Percentiles rank a stretch among this genome's conserved stretches.
phyloP scores from a whole-genome alignment of 2,329 filamentous ascomycete genomes.

The Fusarium torulosum region DNA sequence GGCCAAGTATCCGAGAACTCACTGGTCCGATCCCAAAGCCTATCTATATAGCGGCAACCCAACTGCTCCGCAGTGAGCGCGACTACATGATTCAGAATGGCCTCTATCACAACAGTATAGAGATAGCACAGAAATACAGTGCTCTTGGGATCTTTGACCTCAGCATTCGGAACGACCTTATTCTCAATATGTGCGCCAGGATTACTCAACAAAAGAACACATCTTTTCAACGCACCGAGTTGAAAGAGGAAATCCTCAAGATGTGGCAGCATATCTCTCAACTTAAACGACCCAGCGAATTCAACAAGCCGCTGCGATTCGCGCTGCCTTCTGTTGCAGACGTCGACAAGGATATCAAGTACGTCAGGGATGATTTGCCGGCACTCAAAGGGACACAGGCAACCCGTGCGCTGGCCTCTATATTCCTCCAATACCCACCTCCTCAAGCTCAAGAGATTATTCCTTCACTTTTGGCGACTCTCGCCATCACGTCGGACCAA shows the following conservation, averaged over 20 bases:
- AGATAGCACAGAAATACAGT: conserved; percentile 46
- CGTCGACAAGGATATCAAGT: conserved; percentile 40
- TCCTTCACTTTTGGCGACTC: conserved; percentile 51
- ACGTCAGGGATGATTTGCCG: not conserved
- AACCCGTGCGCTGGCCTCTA: conserved; percentile 45
- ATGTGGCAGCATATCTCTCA: conserved; percentile 56
- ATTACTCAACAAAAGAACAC: conserved; percentile 35
- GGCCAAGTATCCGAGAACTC: conserved; percentile 48
- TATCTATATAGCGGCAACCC: conserved; percentile 42
- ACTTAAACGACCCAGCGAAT: conserved; percentile 49
- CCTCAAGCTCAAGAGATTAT: conserved; percentile 46
- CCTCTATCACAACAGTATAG: conserved; percentile 30
- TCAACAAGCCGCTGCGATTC: conserved; percentile 42
- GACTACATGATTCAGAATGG: conserved; percentile 38
- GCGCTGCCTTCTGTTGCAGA: conserved; percentile 50
- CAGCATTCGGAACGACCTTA: conserved; percentile 48
- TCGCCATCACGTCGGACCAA: conserved; percentile 50
- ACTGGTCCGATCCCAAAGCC: conserved; percentile 48
- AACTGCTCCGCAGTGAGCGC: conserved; percentile 42
- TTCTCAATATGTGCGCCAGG: conserved; percentile 51
- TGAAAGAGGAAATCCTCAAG: conserved; percentile 50
- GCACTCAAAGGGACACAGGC: conserved; percentile 8
- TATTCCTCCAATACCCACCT: conserved; percentile 51
- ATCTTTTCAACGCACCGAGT: conserved; percentile 21
- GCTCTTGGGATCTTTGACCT: conserved; percentile 48